Evolutionary conservation across 1,139 yeast species (phyloP).

Genomic region (Scheffersomyces illinoinensis): DNA sequence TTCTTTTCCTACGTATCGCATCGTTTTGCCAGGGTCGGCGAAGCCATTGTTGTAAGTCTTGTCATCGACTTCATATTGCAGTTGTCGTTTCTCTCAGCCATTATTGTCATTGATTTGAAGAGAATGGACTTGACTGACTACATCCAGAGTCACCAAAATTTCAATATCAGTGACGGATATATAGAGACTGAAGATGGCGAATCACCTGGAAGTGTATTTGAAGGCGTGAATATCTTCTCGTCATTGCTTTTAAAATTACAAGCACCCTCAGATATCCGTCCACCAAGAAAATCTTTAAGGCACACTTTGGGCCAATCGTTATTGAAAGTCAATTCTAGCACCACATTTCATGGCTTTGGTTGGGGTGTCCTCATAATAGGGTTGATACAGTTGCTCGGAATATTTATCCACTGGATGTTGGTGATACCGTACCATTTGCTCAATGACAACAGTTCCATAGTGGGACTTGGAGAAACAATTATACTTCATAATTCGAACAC

Average conservation of each 20-base stretch:
- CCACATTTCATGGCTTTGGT: slow-evolving; percentile 4
- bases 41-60: slow-evolving; percentile 35
- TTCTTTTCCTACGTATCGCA: slow-evolving; percentile 17
- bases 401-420: slow-evolving; percentile 27
- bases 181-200: not conserved
- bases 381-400: slow-evolving; percentile 17
- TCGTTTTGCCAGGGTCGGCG: slow-evolving; percentile 18
- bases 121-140: slow-evolving; percentile 63
- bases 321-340: slow-evolving; percentile 36
- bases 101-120: slow-evolving; percentile 65
- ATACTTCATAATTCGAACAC: slow-evolving; percentile 21
- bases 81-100: slow-evolving; percentile 62
- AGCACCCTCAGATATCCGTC: slow-evolving; percentile 16
- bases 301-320: slow-evolving; percentile 36
- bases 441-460: slow-evolving; percentile 16
- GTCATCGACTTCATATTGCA: slow-evolving; percentile 60
- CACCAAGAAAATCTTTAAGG: slow-evolving; percentile 21
- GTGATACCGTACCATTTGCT: slow-evolving; percentile 25
- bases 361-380: slow-evolving; percentile 9
- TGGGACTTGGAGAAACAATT: slow-evolving; percentile 16
- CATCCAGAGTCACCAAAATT: slow-evolving; percentile 17
- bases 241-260: slow-evolving; percentile 22
- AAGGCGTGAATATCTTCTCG: slow-evolving; percentile 31
- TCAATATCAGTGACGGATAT: not conserved
- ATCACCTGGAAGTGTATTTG: slow-evolving; percentile 6